phyloP scores from a whole-genome alignment of 2,329 filamentous ascomycete species.

The Aspergillus tanneri region DNA sequence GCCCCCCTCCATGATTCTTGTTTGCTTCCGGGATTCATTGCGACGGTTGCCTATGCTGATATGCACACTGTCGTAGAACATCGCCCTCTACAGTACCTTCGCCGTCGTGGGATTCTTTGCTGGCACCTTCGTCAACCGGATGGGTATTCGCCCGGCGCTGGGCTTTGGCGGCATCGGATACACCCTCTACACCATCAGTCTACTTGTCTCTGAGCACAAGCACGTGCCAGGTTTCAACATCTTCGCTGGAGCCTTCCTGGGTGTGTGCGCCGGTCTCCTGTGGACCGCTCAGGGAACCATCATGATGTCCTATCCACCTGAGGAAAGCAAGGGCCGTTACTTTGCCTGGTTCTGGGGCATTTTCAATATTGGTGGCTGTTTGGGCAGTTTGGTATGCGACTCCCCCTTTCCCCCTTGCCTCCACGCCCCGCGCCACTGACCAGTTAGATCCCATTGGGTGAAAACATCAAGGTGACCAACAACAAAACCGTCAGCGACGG shows the following conservation, averaged over 20 bases:
- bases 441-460: background rate
- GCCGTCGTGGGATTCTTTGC: slow-evolving; percentile 62
- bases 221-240: slow-evolving; percentile 49
- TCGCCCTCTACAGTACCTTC: slow-evolving; percentile 69
- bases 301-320: slow-evolving; percentile 76
- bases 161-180: slow-evolving; percentile 46
- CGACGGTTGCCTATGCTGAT: too few species aligned
- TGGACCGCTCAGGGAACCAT: slow-evolving; percentile 51
- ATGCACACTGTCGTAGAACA: too few species aligned
- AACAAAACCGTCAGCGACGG: slow-evolving; percentile 57
- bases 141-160: slow-evolving; percentile 43
- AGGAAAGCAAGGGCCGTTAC: slow-evolving; percentile 76
- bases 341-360: slow-evolving; percentile 92
- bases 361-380: slow-evolving; percentile 85
- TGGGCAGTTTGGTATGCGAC: slow-evolving; percentile 67
- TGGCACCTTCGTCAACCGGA: slow-evolving; percentile 35
- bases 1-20: background rate
- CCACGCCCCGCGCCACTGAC: slow-evolving; percentile 6
- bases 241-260: slow-evolving; percentile 49
- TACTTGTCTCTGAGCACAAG: slow-evolving; percentile 44
- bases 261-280: slow-evolving; percentile 48
- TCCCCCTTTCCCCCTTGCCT: slow-evolving; percentile 35
- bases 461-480: slow-evolving; percentile 6
- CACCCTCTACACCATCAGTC: slow-evolving; percentile 41
- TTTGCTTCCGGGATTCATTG: background rate